Evolutionary conservation across 208 protist genomes (phyloP).

Genomic region (Crithidia fasciculata): DNA sequence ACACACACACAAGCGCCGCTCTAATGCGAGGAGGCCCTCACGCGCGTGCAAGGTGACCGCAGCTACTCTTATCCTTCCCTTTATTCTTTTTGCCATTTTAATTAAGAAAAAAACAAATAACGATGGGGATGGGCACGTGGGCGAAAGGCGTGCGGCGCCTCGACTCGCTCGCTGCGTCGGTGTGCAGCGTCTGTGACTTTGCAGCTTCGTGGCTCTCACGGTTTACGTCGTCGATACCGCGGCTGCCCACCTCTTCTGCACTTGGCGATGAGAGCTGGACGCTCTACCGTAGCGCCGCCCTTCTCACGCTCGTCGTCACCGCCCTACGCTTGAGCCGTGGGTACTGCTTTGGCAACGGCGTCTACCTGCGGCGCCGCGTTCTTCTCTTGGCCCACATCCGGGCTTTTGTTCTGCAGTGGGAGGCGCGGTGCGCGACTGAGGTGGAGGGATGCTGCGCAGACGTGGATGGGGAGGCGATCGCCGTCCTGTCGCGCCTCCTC

Average conservation of each 20-base stretch:
- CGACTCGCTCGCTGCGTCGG: too few species aligned
- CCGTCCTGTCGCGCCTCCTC: conserved; percentile 4
- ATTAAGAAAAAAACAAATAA: too few species aligned
- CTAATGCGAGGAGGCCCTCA: too few species aligned
- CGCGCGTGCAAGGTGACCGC: too few species aligned
- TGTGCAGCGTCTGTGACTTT: too few species aligned
- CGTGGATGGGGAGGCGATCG: conserved; percentile 8
- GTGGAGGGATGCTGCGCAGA: conserved; percentile 29
- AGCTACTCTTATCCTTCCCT: too few species aligned
- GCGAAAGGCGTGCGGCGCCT: too few species aligned
- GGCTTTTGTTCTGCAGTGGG: conserved; percentile 44
- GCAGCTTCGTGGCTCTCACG: too few species aligned
- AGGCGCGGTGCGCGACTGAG: conserved; percentile 43
- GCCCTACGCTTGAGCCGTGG: conserved; percentile 26
- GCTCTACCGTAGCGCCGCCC: conserved; percentile 5
- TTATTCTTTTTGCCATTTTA: too few species aligned
- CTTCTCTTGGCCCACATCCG: conserved; percentile 37
- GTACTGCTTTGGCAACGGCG: conserved; percentile 25
- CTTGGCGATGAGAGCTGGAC: neutral
- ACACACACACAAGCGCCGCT: too few species aligned
- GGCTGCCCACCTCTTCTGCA: neutral
- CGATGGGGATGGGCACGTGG: too few species aligned
- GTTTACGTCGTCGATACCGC: too few species aligned
- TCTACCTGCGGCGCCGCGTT: conserved; percentile 44
- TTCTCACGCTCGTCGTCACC: conserved; percentile 19